Evolutionary conservation across 164 flowering plant genomes (phyloP), one percentile per base, ranked within the genome.

Genomic region (Annona squamosa): DNA sequence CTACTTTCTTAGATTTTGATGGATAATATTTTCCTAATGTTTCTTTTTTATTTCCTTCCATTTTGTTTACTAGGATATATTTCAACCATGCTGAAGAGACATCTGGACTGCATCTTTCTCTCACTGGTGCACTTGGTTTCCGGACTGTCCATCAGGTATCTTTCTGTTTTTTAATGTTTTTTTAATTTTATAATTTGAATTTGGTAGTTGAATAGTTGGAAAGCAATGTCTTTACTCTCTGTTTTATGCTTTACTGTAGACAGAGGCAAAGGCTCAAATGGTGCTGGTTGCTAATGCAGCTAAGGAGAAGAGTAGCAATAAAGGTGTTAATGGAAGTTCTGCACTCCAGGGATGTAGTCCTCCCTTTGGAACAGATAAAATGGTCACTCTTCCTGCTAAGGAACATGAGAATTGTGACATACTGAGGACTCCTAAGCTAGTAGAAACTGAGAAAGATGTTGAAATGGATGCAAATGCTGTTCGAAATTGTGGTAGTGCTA

Each of bases 61-160:
- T 72, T 47, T 77, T 48, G 66, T 46, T 68, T 52, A 18, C 66
- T 83, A 90, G 96, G 82, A 70, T 44, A 45, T 81, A 87, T 78
- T 82, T 91, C 74, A 82, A 83, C 18, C 82, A 77, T 63, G 97
- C 97, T 41, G 92, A 87, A 79, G 83, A 72, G 48, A 80, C 86
- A 57, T 86, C 88, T 63, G 89, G 91, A 56, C 80, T 91, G 68
- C 80, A 88, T 68, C 84, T 93, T 65, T 85, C 90, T 78, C 77
- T 93, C 45, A 89, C 90, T 73, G 99, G 98, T 41, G 85, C 81
- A 75, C 91, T 90, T 83, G 99, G 99, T 18, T 83, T 87, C 67
- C 89, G 97, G 47, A 90, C 97, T 18, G 74, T 84, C 18, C 91
- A 93, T 83, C 99, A 95, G 89, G 99, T 94, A 77, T 19, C 73